Conservation (phyloP, 106 monocot species). For the Gastrodia elata region DNA sequence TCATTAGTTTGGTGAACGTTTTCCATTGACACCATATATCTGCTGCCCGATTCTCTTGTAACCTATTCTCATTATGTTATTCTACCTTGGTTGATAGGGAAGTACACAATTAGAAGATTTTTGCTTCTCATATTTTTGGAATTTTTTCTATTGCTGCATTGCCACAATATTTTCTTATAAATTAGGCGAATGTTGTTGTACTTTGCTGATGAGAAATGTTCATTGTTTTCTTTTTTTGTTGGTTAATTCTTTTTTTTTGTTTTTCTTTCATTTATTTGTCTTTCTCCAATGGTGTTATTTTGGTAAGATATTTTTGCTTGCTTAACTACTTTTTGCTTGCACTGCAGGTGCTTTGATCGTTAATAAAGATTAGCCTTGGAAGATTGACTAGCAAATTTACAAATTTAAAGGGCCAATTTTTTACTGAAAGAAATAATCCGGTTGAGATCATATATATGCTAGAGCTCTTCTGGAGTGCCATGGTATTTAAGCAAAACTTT, state of each 20-base stretch:
- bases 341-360: neutral
- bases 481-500: no score
- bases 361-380: neutral
- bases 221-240: neutral
- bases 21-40: no score
- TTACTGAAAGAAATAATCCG: neutral
- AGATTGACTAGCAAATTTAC: neutral
- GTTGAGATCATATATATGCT: neutral
- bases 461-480: neutral
- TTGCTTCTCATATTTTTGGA: no score
- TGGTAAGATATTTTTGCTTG: neutral
- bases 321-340: neutral
- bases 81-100: no score
- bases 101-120: no score
- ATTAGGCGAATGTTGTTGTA: no score
- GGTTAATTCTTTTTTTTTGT: neutral
- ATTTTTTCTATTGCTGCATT: no score
- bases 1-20: no score
- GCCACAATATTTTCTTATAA: no score
- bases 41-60: no score
- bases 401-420: neutral
- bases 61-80: no score
- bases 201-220: no score
- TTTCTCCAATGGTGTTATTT: neutral
- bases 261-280: neutral